Evolutionary conservation across 495 filamentous ascomycete species (phyloP).

Genomic region (Penicillium waksmanii): DNA sequence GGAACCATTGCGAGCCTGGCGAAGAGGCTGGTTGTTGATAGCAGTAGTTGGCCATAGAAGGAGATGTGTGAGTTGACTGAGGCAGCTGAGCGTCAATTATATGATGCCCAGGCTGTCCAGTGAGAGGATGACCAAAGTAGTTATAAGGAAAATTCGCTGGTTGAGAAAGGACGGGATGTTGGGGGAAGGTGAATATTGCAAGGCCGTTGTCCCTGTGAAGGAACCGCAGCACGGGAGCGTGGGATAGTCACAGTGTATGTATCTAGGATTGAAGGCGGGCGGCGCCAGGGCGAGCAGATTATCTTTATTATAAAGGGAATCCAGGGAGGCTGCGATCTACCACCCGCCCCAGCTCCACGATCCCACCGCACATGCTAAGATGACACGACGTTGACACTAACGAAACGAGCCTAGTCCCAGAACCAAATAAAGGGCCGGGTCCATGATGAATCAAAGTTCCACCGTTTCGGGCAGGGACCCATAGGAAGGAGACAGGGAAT

Average conservation of each 20-base stretch:
- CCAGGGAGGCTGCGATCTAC: conserved; percentile 41
- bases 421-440: conserved; percentile 28
- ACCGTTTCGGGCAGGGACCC: conserved; percentile 26
- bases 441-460: conserved; percentile 38
- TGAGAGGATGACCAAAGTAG: conserved; percentile 5
- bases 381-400: conserved; percentile 52
- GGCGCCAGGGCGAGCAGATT: neutral
- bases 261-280: neutral
- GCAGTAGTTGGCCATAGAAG: conserved; percentile 40
- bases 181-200: conserved; percentile 10
- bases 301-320: conserved; percentile 26
- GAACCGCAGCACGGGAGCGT: conserved; percentile 19
- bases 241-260: conserved; percentile 1
- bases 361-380: conserved; percentile 46
- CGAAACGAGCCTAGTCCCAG: conserved; percentile 40
- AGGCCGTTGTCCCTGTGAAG: conserved; percentile 18
- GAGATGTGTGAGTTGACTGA: neutral
- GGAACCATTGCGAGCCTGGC: conserved; percentile 37
- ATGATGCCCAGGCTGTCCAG: conserved; percentile 5
- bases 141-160: conserved; percentile 7
- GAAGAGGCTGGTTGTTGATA: conserved; percentile 36
- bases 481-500: conserved; percentile 14
- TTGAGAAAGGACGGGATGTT: conserved; percentile 8
- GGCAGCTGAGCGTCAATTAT: conserved; percentile 4
- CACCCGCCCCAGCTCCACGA: conserved; percentile 47